These are phyloP conservation scores for Chalciporus pseudorubinellus DNA, from an alignment of 768 basidiomycete genomes.

Conservation along the genomic window DNA sequence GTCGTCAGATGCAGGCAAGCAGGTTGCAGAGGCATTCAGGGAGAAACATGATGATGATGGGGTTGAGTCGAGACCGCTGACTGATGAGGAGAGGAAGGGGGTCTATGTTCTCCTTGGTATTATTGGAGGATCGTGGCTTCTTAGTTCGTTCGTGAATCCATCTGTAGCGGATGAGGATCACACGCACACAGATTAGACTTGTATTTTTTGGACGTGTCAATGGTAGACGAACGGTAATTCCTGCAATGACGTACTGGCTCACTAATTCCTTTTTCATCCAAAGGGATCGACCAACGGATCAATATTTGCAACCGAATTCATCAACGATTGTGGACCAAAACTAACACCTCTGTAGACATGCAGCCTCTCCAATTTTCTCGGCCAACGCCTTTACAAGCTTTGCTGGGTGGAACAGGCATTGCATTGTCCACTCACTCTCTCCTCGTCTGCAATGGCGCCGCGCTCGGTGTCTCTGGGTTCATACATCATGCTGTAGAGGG, in stretches of 20 bases:
- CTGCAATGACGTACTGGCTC: neutral
- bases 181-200: too few species aligned
- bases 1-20: constrained; percentile 5
- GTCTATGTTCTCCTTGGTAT: constrained; percentile 49
- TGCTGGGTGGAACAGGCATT: constrained; percentile 54
- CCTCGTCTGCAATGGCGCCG: constrained; percentile 51
- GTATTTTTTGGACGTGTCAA: too few species aligned
- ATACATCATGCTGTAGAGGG: constrained; percentile 50
- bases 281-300: too few species aligned
- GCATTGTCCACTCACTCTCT: constrained; percentile 52
- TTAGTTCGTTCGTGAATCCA: constrained; percentile 36
- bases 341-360: too few species aligned
- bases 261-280: neutral
- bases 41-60: constrained; percentile 19
- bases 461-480: constrained; percentile 63
- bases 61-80: constrained; percentile 33
- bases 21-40: constrained; percentile 14
- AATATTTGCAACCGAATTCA: too few species aligned
- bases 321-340: too few species aligned
- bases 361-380: neutral
- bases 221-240: too few species aligned
- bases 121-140: constrained; percentile 46
- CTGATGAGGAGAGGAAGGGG: constrained; percentile 46
- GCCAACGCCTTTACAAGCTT: constrained; percentile 49
- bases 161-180: neutral